A percentile compares a stretch with the other conserved stretches of the same genome.
Evolutionary conservation across 805 yeast species (phyloP).

Genomic region (Ogataea siamensis): DNA sequence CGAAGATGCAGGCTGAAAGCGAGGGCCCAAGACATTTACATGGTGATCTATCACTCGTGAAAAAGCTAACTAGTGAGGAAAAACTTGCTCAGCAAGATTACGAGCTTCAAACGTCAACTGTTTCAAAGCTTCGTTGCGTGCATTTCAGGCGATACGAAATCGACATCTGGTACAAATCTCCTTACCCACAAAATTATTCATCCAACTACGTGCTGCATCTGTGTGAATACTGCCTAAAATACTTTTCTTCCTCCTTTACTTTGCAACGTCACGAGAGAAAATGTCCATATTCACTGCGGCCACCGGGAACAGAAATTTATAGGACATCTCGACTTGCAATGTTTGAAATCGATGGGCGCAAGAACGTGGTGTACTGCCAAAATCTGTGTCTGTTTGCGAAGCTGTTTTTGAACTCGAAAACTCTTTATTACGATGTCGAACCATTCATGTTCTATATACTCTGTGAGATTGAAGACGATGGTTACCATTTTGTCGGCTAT

Average conservation of each 20-base stretch:
- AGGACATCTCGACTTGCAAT: conserved; percentile 68
- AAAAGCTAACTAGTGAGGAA: conserved; percentile 21
- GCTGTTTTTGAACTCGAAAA: conserved; percentile 84
- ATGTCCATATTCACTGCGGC: conserved; percentile 62
- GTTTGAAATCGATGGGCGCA: conserved; percentile 92
- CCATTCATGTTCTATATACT: conserved; percentile 88
- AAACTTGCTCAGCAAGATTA: conserved; percentile 26
- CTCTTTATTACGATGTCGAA: conserved; percentile 91
- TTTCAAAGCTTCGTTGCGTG: conserved; percentile 54
- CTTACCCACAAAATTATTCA: conserved; percentile 86
- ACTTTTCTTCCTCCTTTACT: conserved; percentile 66
- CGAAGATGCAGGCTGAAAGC: conserved; percentile 39
- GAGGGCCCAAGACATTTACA: conserved; percentile 37
- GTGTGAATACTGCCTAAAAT: conserved; percentile 83
- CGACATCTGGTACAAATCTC: conserved; percentile 89
- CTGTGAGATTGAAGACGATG: conserved; percentile 55
- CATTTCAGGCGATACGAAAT: conserved; percentile 73
- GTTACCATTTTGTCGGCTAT: conserved; percentile 86
- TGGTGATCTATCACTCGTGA: conserved; percentile 33
- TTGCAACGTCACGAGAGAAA: conserved; percentile 70
- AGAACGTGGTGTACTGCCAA: conserved; percentile 79
- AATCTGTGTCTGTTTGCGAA: conserved; percentile 88
- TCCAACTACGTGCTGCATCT: conserved; percentile 60
- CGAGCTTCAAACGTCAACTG: conserved; percentile 27
- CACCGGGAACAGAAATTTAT: conserved; percentile 93